phyloP scores from a whole-genome alignment of 2,329 filamentous ascomycete species.

The Fusarium nelsonii region DNA sequence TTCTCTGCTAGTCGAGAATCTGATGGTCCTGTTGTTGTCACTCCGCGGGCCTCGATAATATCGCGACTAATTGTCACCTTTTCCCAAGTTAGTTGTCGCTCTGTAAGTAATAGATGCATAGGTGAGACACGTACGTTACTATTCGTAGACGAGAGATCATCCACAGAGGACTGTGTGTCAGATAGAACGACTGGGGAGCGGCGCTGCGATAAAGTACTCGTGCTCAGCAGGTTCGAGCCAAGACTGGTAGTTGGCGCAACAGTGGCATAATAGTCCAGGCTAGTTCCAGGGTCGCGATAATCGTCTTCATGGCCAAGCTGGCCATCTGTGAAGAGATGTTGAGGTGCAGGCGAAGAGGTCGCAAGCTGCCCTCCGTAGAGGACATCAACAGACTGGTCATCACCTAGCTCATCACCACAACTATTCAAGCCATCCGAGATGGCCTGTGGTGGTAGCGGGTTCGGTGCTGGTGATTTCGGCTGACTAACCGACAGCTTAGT shows the following conservation, averaged over 20 bases:
- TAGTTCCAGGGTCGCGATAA: conserved; percentile 39
- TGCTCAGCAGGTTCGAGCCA: conserved; percentile 9
- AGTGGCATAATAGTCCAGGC: conserved; percentile 15
- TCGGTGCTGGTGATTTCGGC: conserved; percentile 32
- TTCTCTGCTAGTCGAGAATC: conserved; percentile 16
- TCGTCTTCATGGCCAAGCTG: conserved; percentile 14
- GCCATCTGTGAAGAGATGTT: conserved; percentile 21
- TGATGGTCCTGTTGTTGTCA: conserved; percentile 9
- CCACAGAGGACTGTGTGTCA: conserved; percentile 8
- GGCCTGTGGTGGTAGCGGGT: conserved; percentile 27
- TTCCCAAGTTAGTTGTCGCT: conserved; percentile 41
- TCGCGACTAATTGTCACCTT: conserved; percentile 39
- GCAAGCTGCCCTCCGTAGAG: conserved; percentile 14
- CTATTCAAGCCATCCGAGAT: conserved; percentile 15
- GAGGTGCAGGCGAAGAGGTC: conserved; percentile 5
- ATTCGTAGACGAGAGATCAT: conserved; percentile 8
- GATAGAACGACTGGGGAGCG: conserved; percentile 2
- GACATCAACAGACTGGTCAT: conserved; percentile 2
- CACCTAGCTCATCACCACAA: conserved; percentile 7
- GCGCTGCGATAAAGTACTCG: neutral
- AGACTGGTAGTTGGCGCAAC: conserved; percentile 19
- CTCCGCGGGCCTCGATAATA: conserved; percentile 8
- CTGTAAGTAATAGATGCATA: neutral
- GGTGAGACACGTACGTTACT: conserved; percentile 36
- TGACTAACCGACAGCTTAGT: conserved; percentile 38